Base-by-base conservation (phyloP, 441 rosid species). In the Populus hybrid region DNA sequence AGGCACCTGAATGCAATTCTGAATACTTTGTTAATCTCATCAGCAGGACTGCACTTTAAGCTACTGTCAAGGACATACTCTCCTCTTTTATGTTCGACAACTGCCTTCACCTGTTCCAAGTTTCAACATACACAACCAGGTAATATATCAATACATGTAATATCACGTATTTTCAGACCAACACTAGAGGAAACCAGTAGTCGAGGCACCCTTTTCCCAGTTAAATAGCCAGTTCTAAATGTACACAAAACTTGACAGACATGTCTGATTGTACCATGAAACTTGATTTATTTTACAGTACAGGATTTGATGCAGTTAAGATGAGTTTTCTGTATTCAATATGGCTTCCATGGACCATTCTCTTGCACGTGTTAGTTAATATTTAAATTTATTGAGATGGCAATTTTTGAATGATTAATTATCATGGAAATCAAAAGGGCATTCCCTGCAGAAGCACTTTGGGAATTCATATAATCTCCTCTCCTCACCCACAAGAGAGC, bases 1-100 rank as follows among this genome's bases (percentile, higher is more conserved):
- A 93, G 97, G 88, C 99, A 92, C 89, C 83, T 79, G 81, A 89
- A 73, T 66, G 98, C 94, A 67, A 89, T 84, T 57, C 80, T 74
- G 73, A 92, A 95, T 53, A 83, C 86, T 67, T 64, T 73, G 80
- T 87, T 87, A 12, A 89, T 86, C 86, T 94, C 94, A 26, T 88
- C 85, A 35, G 81, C 82, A 2, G 93, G 85, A 77, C 84, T 76
- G 69, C 85, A 82, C 79, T 82, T 84, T 77, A 95, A 82, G 83
- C 87, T 79, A 38, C 85, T 76, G 71, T 95, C 97, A 67, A 90
- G 79, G 57, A 89, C 92, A 75, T 87, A 59, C 78, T 89, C 91
- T 82, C 82, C 91, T 84, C 86, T 86, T 83, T 90, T 87, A 72
- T 89, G 92, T 79, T 88, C 81, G 26, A 93, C 89, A 67, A 95